A percentile compares a stretch with the other conserved stretches of the same genome.
These are phyloP conservation scores for Chenopodium quinoa DNA, from an alignment of 148 eudicot species.

Conservation along the genomic window DNA sequence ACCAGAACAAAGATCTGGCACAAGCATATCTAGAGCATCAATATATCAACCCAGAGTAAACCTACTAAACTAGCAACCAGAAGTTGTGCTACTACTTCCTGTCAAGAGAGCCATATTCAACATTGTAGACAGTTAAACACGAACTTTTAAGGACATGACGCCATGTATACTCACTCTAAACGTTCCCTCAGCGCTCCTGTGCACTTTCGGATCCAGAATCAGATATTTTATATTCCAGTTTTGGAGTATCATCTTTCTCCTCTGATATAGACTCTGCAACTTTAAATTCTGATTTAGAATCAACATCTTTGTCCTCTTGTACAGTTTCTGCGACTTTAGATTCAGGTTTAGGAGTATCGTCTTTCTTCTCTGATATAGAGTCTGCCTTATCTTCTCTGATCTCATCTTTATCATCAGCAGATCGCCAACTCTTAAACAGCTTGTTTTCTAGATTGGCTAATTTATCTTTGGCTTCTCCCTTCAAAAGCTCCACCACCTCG, in stretches of 20 bases:
- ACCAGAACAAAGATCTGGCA: neutral
- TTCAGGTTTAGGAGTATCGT: slow-evolving; percentile 16
- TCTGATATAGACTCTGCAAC: slow-evolving; percentile 26
- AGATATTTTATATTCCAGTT: slow-evolving; percentile 25
- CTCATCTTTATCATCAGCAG: slow-evolving; percentile 23
- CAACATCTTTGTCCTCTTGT: slow-evolving; percentile 33
- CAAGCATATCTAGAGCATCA: neutral
- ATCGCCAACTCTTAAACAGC: slow-evolving; percentile 34
- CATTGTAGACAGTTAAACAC: neutral
- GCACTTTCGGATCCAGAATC: slow-evolving; percentile 10
- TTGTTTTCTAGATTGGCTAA: slow-evolving; percentile 50
- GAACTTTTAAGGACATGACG: neutral
- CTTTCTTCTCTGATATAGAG: slow-evolving; percentile 39
- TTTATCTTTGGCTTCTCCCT: slow-evolving; percentile 66
- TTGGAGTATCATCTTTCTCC: slow-evolving; percentile 27
- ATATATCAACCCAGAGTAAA: neutral
- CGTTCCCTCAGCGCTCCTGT: slow-evolving; percentile 17
- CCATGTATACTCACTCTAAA: neutral
- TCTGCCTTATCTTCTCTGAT: slow-evolving; percentile 29
- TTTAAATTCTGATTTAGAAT: slow-evolving; percentile 24
- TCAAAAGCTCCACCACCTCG: slow-evolving; percentile 68
- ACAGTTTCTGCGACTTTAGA: slow-evolving; percentile 20
- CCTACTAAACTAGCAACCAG: slow-evolving; percentile 7
- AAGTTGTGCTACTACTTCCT: slow-evolving; percentile 2
- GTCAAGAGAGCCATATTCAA: neutral